Evolutionary conservation across 139 green algal genomes (phyloP).

Genomic region (Chlamydomonas schloesseri): DNA sequence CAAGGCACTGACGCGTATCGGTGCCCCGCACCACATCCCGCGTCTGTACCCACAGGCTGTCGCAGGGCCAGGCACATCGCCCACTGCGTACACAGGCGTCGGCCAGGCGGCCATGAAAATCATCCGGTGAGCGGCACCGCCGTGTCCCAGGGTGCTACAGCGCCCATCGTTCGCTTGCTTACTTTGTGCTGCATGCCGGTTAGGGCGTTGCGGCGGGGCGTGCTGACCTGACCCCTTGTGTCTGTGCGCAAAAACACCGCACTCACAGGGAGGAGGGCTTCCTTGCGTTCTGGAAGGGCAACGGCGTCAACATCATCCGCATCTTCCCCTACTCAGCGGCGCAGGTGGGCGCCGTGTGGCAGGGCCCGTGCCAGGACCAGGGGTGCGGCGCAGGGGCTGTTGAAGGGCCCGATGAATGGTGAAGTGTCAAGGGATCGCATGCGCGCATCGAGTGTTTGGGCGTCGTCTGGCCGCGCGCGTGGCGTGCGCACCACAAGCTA

Average conservation of each 20-base stretch:
- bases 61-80: slow-evolving; percentile 41
- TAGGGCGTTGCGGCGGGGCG: no score
- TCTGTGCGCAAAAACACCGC: no score
- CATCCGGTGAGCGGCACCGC: slow-evolving; percentile 51
- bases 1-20: no score
- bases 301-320: slow-evolving; percentile 91
- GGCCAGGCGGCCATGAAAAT: slow-evolving; percentile 89
- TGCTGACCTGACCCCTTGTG: no score
- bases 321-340: slow-evolving; percentile 95
- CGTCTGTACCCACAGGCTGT: slow-evolving; percentile 45
- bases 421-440: no score
- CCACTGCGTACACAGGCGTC: slow-evolving; percentile 88
- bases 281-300: slow-evolving; percentile 94
- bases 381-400: not conserved
- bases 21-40: not conserved
- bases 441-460: no score
- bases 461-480: no score
- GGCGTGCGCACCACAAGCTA: no score
- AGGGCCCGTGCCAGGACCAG: not conserved
- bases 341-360: slow-evolving; percentile 42
- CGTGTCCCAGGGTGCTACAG: no score
- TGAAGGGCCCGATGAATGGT: no score
- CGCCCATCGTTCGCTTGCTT: no score
- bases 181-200: no score
- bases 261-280: slow-evolving; percentile 90